Base-by-base conservation (phyloP, 2,329 filamentous ascomycete species). In the Fusarium tuaranense region DNA sequence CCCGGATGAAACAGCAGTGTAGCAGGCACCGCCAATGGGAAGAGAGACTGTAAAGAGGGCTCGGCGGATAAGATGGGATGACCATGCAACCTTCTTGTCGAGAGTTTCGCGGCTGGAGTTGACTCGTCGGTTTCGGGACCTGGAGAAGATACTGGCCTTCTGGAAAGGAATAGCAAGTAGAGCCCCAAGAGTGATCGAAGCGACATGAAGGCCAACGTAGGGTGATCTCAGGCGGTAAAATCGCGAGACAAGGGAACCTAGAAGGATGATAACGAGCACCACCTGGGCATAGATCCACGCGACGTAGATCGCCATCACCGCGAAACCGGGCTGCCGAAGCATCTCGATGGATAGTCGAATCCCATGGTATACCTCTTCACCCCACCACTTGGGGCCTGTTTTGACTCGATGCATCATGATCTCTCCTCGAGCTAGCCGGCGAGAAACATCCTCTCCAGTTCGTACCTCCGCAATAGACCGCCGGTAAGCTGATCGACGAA, bases 231-330 rank as follows among this genome's bases (percentile, higher is more conserved):
- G 90, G 39, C 82, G 86, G 83, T 95, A 95, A 68, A 90, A 87
- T 60, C 88, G 89, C 5, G 93, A 95, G 13, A 91, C 86, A n/a
- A 95, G 83, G 7, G 93, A 92, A 18, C 93, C 93, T 7, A 95
- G 86, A 68, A 94, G 87, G 67, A 94, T 86, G 69, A 95, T 93
- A 68, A 94, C 87, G 65, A 95, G 85, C 7, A 94, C 92, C 3
- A 94, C 87, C 78, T 95, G 92, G 3, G 92, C 92, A 80, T 95
- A 94, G 55, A 95, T 93, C 93, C 93, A 95, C 8, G 89, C 92
- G 16, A 92, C 86, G 81, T 95, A 95, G n/a, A 93, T 70, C 2
- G 92, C 88, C 78, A 95, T 86, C 34, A 94, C 83, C n/a, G 90
- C 82, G 80, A 95, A 95, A 0, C 93, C 93, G 5, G 92, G 89